phyloP scores from a whole-genome alignment of 106 monocot species.

The Phalaenopsis aphrodite region DNA sequence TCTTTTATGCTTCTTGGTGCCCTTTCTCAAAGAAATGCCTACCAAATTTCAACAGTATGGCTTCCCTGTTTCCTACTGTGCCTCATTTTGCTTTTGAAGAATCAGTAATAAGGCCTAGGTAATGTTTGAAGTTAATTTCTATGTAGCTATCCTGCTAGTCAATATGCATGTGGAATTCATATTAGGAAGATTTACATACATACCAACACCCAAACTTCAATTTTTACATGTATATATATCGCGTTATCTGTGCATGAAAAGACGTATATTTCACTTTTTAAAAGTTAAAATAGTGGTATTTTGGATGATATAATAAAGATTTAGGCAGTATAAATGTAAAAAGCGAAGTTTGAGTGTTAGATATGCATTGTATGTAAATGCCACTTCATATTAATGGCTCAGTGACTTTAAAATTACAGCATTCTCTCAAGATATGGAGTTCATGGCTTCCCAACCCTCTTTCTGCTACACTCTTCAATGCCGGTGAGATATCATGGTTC shows the following conservation, averaged over 20 bases:
- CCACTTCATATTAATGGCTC: background rate
- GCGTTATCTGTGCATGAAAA: no score
- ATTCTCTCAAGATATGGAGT: slow-evolving; percentile 72
- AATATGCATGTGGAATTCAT: background rate
- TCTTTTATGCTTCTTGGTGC: slow-evolving; percentile 71
- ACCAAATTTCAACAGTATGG: slow-evolving; percentile 41
- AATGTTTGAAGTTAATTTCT: background rate
- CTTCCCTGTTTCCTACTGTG: slow-evolving; percentile 51
- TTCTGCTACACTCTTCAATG: slow-evolving; percentile 77
- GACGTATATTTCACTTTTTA: no score
- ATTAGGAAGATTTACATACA: no score
- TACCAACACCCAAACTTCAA: no score
- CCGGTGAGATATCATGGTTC: slow-evolving; percentile 70
- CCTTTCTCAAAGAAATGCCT: slow-evolving; percentile 32
- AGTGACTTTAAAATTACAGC: slow-evolving; percentile 24
- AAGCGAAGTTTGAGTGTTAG: no score
- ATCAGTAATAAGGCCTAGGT: slow-evolving; percentile 60
- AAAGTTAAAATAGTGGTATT: no score
- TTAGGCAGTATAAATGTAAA: no score
- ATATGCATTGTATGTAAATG: no score
- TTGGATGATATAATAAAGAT: no score
- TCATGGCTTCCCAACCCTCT: slow-evolving; percentile 77
- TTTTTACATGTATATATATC: no score
- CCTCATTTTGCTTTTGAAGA: slow-evolving; percentile 48
- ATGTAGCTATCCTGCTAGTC: background rate